Conservation (phyloP, 2,329 filamentous ascomycete genomes). For the Nothopassalora personata region DNA sequence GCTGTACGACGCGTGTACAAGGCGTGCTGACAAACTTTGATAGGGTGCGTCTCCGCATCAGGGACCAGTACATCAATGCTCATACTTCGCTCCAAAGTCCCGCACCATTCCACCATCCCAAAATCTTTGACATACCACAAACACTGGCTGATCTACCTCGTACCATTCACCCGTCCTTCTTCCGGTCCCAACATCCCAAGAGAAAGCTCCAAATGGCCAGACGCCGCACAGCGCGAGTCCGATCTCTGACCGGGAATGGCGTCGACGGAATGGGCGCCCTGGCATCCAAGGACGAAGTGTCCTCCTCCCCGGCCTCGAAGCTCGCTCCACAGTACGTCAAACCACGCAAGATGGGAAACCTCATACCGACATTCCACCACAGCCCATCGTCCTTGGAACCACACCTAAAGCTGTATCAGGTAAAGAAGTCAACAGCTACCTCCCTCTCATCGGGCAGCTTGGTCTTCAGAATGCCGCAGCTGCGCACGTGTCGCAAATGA, state of each 20-base stretch:
- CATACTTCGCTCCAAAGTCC: too few species aligned
- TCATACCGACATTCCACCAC: neutral
- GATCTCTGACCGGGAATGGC: neutral
- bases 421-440: constrained; percentile 1
- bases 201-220: neutral
- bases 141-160: too few species aligned
- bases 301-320: neutral
- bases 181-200: too few species aligned
- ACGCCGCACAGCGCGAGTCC: neutral
- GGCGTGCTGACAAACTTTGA: neutral
- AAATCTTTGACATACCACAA: too few species aligned
- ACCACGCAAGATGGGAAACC: neutral
- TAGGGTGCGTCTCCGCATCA: neutral
- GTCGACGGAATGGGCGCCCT: neutral
- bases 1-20: neutral
- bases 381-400: neutral
- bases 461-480: constrained; percentile 5
- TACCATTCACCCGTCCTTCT: too few species aligned
- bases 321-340: neutral
- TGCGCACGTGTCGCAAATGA: constrained; percentile 8
- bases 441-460: constrained; percentile 7
- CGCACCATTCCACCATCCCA: too few species aligned
- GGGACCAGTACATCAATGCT: neutral
- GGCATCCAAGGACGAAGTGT: neutral
- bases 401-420: neutral